phyloP scores from a whole-genome alignment of 2,329 filamentous ascomycete genomes.

The Rhynchosporium agropyri region DNA sequence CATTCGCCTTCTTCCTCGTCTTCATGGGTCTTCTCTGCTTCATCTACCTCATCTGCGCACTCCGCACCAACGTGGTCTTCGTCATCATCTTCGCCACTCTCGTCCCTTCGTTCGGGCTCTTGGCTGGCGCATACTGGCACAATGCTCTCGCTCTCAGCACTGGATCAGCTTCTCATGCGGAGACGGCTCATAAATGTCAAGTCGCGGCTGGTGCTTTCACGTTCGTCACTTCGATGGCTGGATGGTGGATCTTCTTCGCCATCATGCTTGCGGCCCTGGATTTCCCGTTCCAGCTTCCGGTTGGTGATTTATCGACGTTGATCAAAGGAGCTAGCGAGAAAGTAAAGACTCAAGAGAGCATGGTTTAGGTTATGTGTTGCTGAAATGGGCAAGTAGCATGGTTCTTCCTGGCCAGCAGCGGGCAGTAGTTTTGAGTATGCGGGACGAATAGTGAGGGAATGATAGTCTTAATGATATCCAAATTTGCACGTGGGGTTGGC shows the following conservation, averaged over 20 bases:
- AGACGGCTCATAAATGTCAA: constrained; percentile 25
- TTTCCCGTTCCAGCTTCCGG: constrained; percentile 58
- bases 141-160: constrained; percentile 24
- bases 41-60: constrained; percentile 59
- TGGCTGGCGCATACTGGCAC: constrained; percentile 64
- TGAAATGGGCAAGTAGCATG: too few relatives aligned
- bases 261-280: constrained; percentile 58
- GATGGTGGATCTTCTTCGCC: constrained; percentile 61
- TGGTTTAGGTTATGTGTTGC: neutral
- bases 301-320: constrained; percentile 56
- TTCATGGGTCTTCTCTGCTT: constrained; percentile 37
- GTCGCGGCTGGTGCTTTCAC: constrained; percentile 50
- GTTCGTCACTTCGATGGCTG: constrained; percentile 53
- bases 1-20: constrained; percentile 46
- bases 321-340: constrained; percentile 46
- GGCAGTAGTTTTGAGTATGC: too few relatives aligned
- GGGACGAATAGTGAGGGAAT: neutral
- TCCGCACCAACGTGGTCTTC: constrained; percentile 75
- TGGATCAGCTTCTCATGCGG: constrained; percentile 6
- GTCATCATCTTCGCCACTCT: constrained; percentile 69
- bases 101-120: constrained; percentile 57
- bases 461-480: neutral
- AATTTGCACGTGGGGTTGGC: neutral
- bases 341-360: constrained; percentile 22
- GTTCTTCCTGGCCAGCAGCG: neutral